Conservation (phyloP, 768 basidiomycete genomes). For the Termitomyces sp. region DNA sequence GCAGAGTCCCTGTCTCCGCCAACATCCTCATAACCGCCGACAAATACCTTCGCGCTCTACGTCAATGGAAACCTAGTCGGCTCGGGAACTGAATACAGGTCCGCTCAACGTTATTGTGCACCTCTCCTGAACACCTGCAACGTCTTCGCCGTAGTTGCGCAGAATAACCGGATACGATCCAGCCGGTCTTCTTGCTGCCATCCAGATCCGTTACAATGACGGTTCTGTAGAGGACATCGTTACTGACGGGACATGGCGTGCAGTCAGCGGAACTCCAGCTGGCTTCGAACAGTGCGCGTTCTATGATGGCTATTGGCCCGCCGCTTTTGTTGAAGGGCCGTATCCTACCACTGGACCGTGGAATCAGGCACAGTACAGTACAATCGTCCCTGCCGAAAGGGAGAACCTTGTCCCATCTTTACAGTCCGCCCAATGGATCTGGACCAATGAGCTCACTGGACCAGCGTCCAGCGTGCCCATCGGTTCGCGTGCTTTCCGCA, state of each 20-base stretch:
- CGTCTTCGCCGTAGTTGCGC: slow-evolving; percentile 25
- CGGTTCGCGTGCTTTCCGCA: slow-evolving; percentile 24
- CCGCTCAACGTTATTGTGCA: slow-evolving; percentile 23
- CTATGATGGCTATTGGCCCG: slow-evolving; percentile 24
- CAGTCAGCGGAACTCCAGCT: slow-evolving; percentile 14
- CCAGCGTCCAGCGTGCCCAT: slow-evolving; percentile 14
- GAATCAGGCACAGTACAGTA: slow-evolving; percentile 4
- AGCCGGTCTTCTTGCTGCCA: slow-evolving; percentile 24
- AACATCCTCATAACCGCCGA: slow-evolving; percentile 25
- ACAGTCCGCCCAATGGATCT: slow-evolving; percentile 23
- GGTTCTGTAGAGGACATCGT: slow-evolving; percentile 23
- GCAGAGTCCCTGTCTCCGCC: slow-evolving; percentile 22
- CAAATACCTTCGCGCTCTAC: slow-evolving; percentile 24
- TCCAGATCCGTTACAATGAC: slow-evolving; percentile 25
- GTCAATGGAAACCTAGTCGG: slow-evolving; percentile 24
- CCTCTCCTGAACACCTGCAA: slow-evolving; percentile 21
- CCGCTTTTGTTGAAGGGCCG: slow-evolving; percentile 19
- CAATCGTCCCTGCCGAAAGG: slow-evolving; percentile 12
- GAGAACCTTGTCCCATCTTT: slow-evolving; percentile 18
- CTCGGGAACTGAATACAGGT: slow-evolving; percentile 10
- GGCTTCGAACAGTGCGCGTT: slow-evolving; percentile 24
- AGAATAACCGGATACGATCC: slow-evolving; percentile 13
- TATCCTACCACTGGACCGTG: slow-evolving; percentile 11
- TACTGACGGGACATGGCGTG: slow-evolving; percentile 26
- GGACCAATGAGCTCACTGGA: slow-evolving; percentile 22